Evolutionary conservation across 345 rosid genomes (phyloP), one percentile per base, ranked within the genome.

Genomic region (Acer yangbiense): DNA sequence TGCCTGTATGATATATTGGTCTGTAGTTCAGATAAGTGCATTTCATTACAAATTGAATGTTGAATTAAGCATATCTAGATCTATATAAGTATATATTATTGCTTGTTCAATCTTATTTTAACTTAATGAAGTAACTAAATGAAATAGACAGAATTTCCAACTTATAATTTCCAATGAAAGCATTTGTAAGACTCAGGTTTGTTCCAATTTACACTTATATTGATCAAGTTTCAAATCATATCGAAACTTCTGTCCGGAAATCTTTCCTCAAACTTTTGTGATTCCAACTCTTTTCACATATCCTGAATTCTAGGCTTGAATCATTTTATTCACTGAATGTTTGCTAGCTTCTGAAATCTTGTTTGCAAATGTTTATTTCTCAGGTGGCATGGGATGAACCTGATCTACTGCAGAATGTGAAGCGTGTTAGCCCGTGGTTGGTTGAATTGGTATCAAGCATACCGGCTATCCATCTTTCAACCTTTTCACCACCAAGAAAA

Each of bases 371-470:
- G 65, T 65, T 78, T 46, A 13, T 63, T 54, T 75, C 74, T 83
- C 85, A 94, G 99, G 98, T 97, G 50, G 87, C 92, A n/a, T 94
- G 99, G 98, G 98, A 97, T 77, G 99, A 97, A 77, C 99, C 98
- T 0, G 99, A 97, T 78, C 87, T 97, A 74, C 98, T 94, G 62
- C 99, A 94, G 80, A 93, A 93, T 55, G 98, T 94, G 83, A 97
- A 93, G 89, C 85, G 93, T 44, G 98, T 97, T 18, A 97, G 84
- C 82, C 99, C 99, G 13, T 97, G 99, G 99, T 74, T 91, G 74
- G 98, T 91, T 6, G 98, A 97, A 81, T 75, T 97, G 88, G 98
- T 92, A 54, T 83, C 98, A 4, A 87, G 81, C 78, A 87, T 91
- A 77, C 97, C 95, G 20, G 80, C 98, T 21, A 84, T 93, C 75